These are phyloP conservation scores for Gymnopilus junonius DNA, from an alignment of 768 basidiomycete genomes.

Conservation along the genomic window DNA sequence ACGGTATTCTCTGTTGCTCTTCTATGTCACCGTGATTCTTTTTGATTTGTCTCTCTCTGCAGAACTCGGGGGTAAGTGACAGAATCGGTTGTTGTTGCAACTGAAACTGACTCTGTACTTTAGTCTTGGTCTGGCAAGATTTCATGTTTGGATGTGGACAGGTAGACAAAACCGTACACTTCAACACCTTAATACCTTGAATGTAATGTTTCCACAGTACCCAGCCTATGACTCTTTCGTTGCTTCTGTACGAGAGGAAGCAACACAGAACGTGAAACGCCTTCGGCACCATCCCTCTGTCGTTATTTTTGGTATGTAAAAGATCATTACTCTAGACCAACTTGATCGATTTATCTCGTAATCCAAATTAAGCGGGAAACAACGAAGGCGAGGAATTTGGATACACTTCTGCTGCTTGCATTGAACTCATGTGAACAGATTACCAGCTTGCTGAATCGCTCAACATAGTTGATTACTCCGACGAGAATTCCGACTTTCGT, in stretches of 20 bases:
- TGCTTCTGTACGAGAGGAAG: slow-evolving; percentile 75
- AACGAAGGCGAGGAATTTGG: slow-evolving; percentile 60
- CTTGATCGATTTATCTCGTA: not conserved
- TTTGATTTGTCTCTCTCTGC: not conserved
- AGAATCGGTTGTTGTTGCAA: not conserved
- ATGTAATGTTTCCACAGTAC: slow-evolving; percentile 51
- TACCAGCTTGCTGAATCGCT: slow-evolving; percentile 86
- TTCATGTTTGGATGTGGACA: slow-evolving; percentile 97
- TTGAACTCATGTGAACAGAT: slow-evolving; percentile 47
- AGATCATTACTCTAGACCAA: not conserved
- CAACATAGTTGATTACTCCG: slow-evolving; percentile 83
- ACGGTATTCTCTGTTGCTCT: slow-evolving; percentile 47
- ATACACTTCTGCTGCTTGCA: not conserved
- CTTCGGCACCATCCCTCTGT: slow-evolving; percentile 88
- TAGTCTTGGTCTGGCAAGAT: slow-evolving; percentile 95
- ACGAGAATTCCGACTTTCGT: slow-evolving; percentile 83
- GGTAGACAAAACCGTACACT: slow-evolving; percentile 39
- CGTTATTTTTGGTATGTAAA: slow-evolving; percentile 77
- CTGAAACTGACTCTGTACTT: slow-evolving; percentile 6
- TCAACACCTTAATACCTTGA: slow-evolving; percentile 3
- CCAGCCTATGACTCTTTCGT: slow-evolving; percentile 86
- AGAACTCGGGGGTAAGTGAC: slow-evolving; percentile 69
- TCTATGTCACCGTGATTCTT: not conserved
- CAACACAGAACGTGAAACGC: slow-evolving; percentile 81
- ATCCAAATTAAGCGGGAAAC: slow-evolving; percentile 62